Base-by-base conservation (phyloP, 495 filamentous ascomycete genomes). In the Penicillium roqueforti region DNA sequence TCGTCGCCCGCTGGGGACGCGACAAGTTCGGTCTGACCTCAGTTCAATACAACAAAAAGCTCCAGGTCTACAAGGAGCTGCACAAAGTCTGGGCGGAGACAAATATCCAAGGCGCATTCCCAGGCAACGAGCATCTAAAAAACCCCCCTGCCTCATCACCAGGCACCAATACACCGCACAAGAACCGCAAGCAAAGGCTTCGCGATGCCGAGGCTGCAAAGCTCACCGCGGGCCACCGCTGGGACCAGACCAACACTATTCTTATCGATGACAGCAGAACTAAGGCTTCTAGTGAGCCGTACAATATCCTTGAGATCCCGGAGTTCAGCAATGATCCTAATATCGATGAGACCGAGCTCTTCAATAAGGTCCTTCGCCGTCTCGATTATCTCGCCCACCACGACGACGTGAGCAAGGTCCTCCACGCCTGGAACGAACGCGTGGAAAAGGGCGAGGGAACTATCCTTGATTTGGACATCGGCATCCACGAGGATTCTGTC, bases 61-160 rank as follows among this genome's bases (percentile, higher is more conserved):
- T 89, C 1, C 87, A 92, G 63, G 89, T 92, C 36, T 97, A 96
- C 77, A 98, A 98, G 69, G 77, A 84, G 10, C 76, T 98, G 6
- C 75, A 78, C 0, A 75, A 68, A 22, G 71, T 97, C 2, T 98
- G 93, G 93, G 60, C 48, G 0, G 75, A 83, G 52, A 53, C 73
- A 0, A n/a, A 41, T 0, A 74, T 96, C 9, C 71, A 73, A 50
- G 58, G 63, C 0, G 61, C 68, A 6, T 82, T 86, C 59, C 86
- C 31, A 31, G 58, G 34, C 13, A 66, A 56, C 19, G 42, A 54
- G 7, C 20, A 34, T 31, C 16, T 53, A 7, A n/a, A 44, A 6
- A 19, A 13, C 18, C n/a, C 25, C 41, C 8, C 22, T 11, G n/a
- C 26, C 26, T 1, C 55, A 47, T 18, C 25, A 6, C n/a, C 49